These are phyloP conservation scores for Sanghuangporus sanghuang DNA, from an alignment of 1,284 basidiomycete species.

Conservation along the genomic window DNA sequence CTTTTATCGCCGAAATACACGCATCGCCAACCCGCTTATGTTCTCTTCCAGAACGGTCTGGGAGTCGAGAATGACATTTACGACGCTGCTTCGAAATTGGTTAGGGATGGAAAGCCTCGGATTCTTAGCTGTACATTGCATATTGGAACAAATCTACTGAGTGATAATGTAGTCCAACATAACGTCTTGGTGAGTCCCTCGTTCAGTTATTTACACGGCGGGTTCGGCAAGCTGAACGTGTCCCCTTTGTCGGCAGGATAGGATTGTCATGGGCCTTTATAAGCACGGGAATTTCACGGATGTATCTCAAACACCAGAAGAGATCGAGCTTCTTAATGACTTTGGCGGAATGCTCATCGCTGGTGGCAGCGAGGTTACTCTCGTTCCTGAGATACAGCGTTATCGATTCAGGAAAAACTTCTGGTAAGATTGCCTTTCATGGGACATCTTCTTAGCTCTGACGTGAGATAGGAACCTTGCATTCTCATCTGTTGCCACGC, in stretches of 20 bases:
- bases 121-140: conserved; percentile 53
- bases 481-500: conserved; percentile 47
- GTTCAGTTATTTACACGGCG: neutral
- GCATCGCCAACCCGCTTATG: conserved; percentile 53
- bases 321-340: conserved; percentile 39
- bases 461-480: conserved; percentile 39
- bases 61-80: conserved; percentile 69
- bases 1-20: conserved; percentile 49
- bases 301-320: conserved; percentile 37
- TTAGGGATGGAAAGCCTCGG: conserved; percentile 36
- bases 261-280: conserved; percentile 48
- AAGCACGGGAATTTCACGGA: conserved; percentile 39
- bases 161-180: conserved; percentile 46
- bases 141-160: conserved; percentile 46
- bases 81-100: conserved; percentile 39
- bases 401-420: conserved; percentile 61
- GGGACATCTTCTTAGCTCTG: neutral
- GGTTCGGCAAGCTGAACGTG: neutral
- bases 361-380: conserved; percentile 43
- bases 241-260: conserved; percentile 35
- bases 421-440: conserved; percentile 28
- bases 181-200: conserved; percentile 38
- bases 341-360: conserved; percentile 40
- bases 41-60: conserved; percentile 75
- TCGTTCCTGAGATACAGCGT: conserved; percentile 56